Evolutionary conservation across 1,139 yeast species (phyloP), one percentile per base, ranked within the genome.

Genomic region (Yamadazyma atlantica): DNA sequence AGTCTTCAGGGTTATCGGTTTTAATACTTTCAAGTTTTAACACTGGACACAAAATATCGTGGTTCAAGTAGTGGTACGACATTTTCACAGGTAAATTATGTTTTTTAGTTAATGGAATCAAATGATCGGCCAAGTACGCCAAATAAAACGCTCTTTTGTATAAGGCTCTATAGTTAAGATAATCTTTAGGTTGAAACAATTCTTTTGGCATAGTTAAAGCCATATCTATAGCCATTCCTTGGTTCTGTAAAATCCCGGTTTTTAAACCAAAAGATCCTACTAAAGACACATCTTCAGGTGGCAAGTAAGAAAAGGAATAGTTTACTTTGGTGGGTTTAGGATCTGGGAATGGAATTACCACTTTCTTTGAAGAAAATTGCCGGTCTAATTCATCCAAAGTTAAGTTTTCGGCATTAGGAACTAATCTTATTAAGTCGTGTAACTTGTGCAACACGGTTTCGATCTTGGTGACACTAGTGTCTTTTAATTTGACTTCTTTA

Each of bases 191-290:
- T 54, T 84, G 92, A 55, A 92, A 83, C 35, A 86, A 56, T 19
- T 66, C 64, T 36, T 67, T 62, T 3, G 97, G 96, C 94, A 92
- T 90, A 8, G 87, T 80, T 39, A 90, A 69, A 27, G 85, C 73
- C 35, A 92, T 73, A 57, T 92, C 98, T 13, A 90, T 76, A 3
- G 86, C 69, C 56, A 79, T 69, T 1, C 85, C 84, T 24, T 62
- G 56, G 32, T 74, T 36, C 33, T 49, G 55, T 29, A 46, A 43
- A 24, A 86, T 83, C 2, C 86, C 88, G 0, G 96, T 82, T 53
- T 87, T 87, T 48, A 90, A 69, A 1, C 96, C 94, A 64, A 87
- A 92, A 8, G 96, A 83, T 1, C 98, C 97, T 8, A 87, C 83
- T 34, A 92, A 73, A 14, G 90, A 80, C 18, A 90, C 79, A 49